phyloP scores from a whole-genome alignment of 1,284 basidiomycete species.

The Prillingera fragicola region DNA sequence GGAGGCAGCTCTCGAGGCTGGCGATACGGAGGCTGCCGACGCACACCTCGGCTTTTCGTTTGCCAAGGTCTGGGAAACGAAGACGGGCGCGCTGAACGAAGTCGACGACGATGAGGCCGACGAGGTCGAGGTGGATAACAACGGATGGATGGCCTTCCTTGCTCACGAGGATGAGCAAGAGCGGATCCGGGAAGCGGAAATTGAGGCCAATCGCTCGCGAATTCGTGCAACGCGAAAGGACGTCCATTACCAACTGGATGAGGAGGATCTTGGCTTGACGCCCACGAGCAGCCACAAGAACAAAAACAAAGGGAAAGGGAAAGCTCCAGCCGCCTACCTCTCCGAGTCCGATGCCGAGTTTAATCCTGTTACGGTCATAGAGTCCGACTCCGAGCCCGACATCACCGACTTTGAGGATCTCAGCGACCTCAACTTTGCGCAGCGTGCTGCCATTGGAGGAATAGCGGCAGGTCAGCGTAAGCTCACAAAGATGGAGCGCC shows the following conservation, averaged over 20 bases:
- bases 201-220: background rate
- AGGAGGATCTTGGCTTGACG: constrained; percentile 16
- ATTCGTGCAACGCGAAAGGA: constrained; percentile 11
- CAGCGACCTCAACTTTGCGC: no score
- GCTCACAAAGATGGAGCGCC: constrained; percentile 4
- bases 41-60: constrained; percentile 62
- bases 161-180: constrained; percentile 24
- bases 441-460: background rate
- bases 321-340: background rate
- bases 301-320: constrained; percentile 11
- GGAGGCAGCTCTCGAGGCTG: constrained; percentile 5
- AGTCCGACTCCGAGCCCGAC: constrained; percentile 7
- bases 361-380: constrained; percentile 9
- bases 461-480: background rate
- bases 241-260: constrained; percentile 25
- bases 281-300: constrained; percentile 9
- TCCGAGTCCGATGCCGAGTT: constrained; percentile 22
- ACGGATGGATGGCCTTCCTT: constrained; percentile 62
- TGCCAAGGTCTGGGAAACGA: constrained; percentile 80
- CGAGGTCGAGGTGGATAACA: constrained; percentile 49
- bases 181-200: constrained; percentile 8
- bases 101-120: constrained; percentile 54
- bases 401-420: constrained; percentile 2
- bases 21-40: constrained; percentile 13
- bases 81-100: constrained; percentile 64